These are phyloP conservation scores for Starmerella davenportii DNA, from an alignment of 805 yeast species.

Conservation along the genomic window DNA sequence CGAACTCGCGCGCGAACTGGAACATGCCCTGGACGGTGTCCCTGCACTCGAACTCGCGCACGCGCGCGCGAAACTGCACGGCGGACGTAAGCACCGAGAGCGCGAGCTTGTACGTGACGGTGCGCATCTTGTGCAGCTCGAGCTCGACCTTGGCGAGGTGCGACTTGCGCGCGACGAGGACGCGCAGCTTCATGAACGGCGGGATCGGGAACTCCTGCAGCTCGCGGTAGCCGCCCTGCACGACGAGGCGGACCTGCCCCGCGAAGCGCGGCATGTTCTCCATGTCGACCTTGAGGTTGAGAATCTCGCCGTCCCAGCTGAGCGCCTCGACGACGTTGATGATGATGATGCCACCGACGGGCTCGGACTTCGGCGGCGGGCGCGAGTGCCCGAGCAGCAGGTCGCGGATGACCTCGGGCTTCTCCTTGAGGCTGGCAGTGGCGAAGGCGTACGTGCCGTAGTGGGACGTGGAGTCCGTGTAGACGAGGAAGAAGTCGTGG, in stretches of 20 bases:
- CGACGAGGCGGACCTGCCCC: conserved; percentile 49
- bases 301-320: conserved; percentile 75
- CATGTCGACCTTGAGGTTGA: conserved; percentile 29
- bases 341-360: conserved; percentile 46
- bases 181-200: conserved; percentile 7
- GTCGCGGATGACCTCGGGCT: conserved; percentile 22
- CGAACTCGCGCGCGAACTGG: conserved; percentile 64
- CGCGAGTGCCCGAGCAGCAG: conserved; percentile 22
- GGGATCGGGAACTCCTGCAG: conserved; percentile 28
- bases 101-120: conserved; percentile 49
- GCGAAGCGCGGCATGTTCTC: conserved; percentile 29
- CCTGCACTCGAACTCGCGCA: conserved; percentile 46
- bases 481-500: conserved; percentile 57
- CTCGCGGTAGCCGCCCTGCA: conserved; percentile 48
- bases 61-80: conserved; percentile 34
- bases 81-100: conserved; percentile 46
- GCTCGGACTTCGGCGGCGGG: conserved; percentile 4
- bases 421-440: conserved; percentile 34
- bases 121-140: conserved; percentile 49
- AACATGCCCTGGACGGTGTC: conserved; percentile 61
- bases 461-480: conserved; percentile 49
- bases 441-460: conserved; percentile 50
- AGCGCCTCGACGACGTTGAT: conserved; percentile 68
- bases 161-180: conserved; percentile 28
- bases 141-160: conserved; percentile 56